Percentiles rank a stretch among this genome's conserved stretches.
Conservation (phyloP, 305 asterid species). For the Petunia hybrid region DNA sequence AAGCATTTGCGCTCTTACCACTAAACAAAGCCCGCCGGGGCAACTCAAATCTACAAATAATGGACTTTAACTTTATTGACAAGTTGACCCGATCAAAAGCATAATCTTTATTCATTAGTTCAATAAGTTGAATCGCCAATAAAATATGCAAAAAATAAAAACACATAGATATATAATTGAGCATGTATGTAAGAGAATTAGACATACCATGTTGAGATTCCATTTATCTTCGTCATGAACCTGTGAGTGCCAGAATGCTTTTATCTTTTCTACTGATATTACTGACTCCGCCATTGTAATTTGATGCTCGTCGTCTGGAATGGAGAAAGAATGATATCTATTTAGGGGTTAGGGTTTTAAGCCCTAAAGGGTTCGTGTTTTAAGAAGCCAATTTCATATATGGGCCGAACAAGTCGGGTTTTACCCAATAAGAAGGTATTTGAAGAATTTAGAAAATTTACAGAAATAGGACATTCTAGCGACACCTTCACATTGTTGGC, state of each 20-base stretch:
- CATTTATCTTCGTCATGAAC: constrained; percentile 80
- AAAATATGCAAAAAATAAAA: background rate
- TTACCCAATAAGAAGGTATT: background rate
- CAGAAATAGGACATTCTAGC: no score
- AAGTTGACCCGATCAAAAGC: background rate
- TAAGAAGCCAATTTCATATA: background rate
- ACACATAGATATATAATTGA: background rate
- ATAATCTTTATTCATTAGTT: background rate
- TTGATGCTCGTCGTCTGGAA: constrained; percentile 5
- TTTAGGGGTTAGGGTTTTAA: constrained; percentile 16
- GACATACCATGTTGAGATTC: constrained; percentile 75
- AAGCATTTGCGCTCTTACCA: no score
- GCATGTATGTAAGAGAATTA: background rate
- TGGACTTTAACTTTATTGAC: background rate
- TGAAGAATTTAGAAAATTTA: background rate
- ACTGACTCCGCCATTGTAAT: constrained; percentile 58
- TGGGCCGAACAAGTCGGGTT: background rate
- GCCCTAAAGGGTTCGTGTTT: background rate
- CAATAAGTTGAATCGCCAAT: background rate
- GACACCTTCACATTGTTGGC: background rate
- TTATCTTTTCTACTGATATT: constrained; percentile 66
- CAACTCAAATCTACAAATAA: background rate
- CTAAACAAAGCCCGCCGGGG: no score
- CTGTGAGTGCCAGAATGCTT: constrained; percentile 83
- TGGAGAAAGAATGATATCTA: background rate